These are phyloP conservation scores for Rhytidiadelphus loreus DNA, from an alignment of 225 moss, liverwort and hornwort species.

Conservation along the genomic window DNA sequence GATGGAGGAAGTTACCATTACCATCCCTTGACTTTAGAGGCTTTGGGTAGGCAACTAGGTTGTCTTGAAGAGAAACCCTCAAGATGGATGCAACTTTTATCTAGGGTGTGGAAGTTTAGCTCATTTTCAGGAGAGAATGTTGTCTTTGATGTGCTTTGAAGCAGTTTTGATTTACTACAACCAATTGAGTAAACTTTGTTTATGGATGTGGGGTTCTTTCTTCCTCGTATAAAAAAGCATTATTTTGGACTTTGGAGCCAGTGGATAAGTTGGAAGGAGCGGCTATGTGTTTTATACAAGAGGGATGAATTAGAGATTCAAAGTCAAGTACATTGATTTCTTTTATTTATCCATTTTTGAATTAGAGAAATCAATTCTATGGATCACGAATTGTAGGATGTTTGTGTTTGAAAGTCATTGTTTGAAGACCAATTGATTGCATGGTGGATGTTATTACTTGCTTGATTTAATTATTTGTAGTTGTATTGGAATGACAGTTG, in stretches of 20 bases:
- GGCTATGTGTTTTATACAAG: not conserved
- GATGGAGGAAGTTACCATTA: not conserved
- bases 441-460: not conserved
- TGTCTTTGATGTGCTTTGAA: not conserved
- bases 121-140: not conserved
- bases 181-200: not conserved
- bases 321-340: not conserved
- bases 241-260: too few relatives aligned
- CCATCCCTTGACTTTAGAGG: not conserved
- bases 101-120: not conserved
- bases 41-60: not conserved
- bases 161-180: not conserved
- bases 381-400: rapidly evolving
- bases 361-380: not conserved
- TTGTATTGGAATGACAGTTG: not conserved
- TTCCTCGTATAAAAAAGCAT: too few relatives aligned
- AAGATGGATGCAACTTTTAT: not conserved
- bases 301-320: not conserved
- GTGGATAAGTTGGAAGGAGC: not conserved
- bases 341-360: not conserved
- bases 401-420: not conserved
- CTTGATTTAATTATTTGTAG: not conserved
- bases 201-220: not conserved
- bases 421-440: not conserved
- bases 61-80: not conserved